Evolutionary conservation across 1,284 basidiomycete species (phyloP), one percentile per base, ranked within the genome.

Genomic region (Apiotrichum porosum): DNA sequence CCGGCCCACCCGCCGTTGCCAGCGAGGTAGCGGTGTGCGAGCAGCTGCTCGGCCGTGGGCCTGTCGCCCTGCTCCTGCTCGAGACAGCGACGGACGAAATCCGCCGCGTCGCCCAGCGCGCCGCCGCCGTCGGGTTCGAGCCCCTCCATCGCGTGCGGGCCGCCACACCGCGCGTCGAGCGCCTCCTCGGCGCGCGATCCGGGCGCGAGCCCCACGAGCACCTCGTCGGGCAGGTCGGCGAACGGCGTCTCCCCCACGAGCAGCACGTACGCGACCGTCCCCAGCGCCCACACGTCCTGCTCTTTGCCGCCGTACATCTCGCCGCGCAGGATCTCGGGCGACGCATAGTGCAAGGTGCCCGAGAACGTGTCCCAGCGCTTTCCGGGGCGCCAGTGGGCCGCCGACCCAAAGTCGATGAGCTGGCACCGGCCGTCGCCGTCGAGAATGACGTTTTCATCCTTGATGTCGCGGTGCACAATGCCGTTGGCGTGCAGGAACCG

Each of bases 281-380:
- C 94, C 49, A 95, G 86, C 1, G 94, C 94, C 94, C 94, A 98
- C 0, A 98, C 85, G 62, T 98, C 94, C 73, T 97, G 93, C 67
- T 94, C 91, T 70, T 93, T 94, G 35, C 94, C 94, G 47, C 85
- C 80, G 69, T 98, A 98, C 52, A 88, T 83, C 66, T 95, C 91
- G 10, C 94, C 94, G 18, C 89, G 84, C 42, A 98, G 74, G 51
- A 98, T 97, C 74, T 98, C 94, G 32, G 95, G 94, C 1, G 89
- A 91, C 24, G 94, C 95, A 65, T 97, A 98, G 72, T 93, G 89
- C 61, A 93, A 76, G n/a, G 90, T 93, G 50, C 58, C 75, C 62
- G 71, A 60, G 73, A 97, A 97, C 18, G 92, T 94, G 70, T 97
- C 93, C 86, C 92, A 97, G 42, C 91, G 82, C 49, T 93, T 79